Conservation (phyloP, 2,329 filamentous ascomycete species). For the Aspergillus unguis region DNA sequence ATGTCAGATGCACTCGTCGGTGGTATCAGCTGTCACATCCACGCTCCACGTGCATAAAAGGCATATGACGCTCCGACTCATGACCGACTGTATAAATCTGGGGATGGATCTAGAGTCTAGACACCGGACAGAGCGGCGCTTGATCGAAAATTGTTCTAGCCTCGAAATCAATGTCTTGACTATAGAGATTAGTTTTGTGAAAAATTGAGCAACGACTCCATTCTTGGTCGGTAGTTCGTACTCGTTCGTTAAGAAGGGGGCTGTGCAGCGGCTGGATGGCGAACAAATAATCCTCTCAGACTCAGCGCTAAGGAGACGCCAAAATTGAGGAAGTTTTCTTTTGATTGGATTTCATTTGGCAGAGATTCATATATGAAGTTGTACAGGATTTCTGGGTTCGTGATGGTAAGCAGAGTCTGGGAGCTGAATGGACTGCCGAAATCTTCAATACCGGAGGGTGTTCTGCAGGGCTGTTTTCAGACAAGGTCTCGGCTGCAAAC, state of each 20-base stretch:
- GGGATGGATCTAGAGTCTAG: too few relatives aligned
- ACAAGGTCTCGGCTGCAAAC: background rate
- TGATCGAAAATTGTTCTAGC: too few relatives aligned
- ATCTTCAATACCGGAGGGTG: background rate
- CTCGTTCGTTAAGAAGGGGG: slow-evolving; percentile 4
- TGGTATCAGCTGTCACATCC: slow-evolving; percentile 1
- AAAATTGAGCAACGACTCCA: background rate
- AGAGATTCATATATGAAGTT: background rate
- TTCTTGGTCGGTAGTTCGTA: background rate
- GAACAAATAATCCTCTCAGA: slow-evolving; percentile 2
- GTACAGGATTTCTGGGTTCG: too few relatives aligned
- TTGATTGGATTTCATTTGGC: background rate
- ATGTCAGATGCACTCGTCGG: background rate
- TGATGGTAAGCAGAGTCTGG: background rate
- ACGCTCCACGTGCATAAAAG: slow-evolving; percentile 1
- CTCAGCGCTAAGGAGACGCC: slow-evolving; percentile 1
- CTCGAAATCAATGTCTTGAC: too few relatives aligned
- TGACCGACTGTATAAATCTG: too few relatives aligned
- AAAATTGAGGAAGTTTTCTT: background rate
- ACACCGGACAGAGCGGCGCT: too few relatives aligned
- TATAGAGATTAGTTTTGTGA: too few relatives aligned
- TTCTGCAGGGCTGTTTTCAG: background rate
- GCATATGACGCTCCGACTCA: background rate
- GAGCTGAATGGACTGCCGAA: background rate
- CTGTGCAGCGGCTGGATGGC: slow-evolving; percentile 1